Evolutionary conservation across 805 yeast species (phyloP), one percentile per base, ranked within the genome.

Genomic region (Metschnikowia drakensbergensis): DNA sequence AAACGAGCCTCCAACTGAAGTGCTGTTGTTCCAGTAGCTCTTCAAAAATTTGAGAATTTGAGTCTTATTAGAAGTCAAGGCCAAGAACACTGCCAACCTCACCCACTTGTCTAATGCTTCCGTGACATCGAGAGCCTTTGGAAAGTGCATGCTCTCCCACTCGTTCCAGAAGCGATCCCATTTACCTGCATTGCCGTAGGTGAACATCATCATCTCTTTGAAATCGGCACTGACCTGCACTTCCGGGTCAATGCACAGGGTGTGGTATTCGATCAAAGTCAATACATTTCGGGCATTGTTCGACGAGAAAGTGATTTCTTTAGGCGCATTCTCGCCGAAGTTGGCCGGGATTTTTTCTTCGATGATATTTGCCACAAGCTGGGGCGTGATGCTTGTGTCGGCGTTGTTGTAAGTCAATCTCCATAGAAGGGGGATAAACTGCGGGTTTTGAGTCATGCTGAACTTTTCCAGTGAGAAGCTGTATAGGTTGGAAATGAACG

Each of bases 81-180:
- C 63, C 25, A 72, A 59, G 50, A 62, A 72, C 5, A 67, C 68
- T 6, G 58, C 56, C 6, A 72, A 58, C 29, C 71, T 58, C 8
- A 69, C 67, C 74, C 74, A 72, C 27, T 52, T 33, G 34, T 48
- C 35, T 28, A 53, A 40, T 9, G 51, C 53, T 8, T 30, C 50
- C 3, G 36, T 45, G 10, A 54, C 43, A n/a, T 37, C 42, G 6
- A 37, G 41, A 3, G 41, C 27, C 7, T 35, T 10, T 3, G 46
- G 48, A 31, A 56, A 53, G 22, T 37, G 44, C 25, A 47, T 38
- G 11, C 17, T n/a, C 13, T 71, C 62, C 76, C 76, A 72, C 41
- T 66, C 60, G 7, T 49, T 47, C 77, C 77, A 72, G 57, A 72
- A 72, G 39, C 55, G 46, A 3, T 47, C 48, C 75, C 76, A 72